Percentiles rank a stretch among this genome's conserved stretches.
Evolutionary conservation across 78 protist genomes (phyloP).

Genomic region (Anaeramoeba ignava): DNA sequence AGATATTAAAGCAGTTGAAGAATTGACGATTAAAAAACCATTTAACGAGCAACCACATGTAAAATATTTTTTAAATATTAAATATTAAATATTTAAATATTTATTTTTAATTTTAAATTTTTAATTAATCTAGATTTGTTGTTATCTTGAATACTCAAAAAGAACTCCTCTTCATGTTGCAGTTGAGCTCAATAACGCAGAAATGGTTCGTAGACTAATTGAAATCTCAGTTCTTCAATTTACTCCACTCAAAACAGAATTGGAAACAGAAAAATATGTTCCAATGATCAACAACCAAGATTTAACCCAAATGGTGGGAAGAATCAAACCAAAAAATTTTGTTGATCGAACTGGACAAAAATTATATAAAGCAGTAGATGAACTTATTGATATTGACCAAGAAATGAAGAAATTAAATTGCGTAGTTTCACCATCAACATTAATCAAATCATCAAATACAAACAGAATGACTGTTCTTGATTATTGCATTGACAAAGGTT

Average conservation of each 20-base stretch:
- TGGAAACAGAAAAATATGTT: neutral
- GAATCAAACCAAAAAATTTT: neutral
- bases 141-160: neutral
- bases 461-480: neutral
- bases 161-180: neutral
- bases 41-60: neutral
- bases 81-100: no score
- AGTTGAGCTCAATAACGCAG: neutral
- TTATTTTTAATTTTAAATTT: no score
- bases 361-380: neutral
- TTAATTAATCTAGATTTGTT: neutral
- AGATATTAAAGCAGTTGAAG: neutral
- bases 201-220: neutral
- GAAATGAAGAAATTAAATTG: neutral
- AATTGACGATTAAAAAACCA: neutral
- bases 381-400: neutral
- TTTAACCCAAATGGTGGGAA: neutral
- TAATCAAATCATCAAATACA: neutral
- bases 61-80: no score
- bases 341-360: neutral
- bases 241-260: neutral
- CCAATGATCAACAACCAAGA: neutral
- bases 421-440: neutral
- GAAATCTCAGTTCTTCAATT: neutral
- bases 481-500: neutral